phyloP scores from a whole-genome alignment of 305 asterid species.

The Fraxinus sp. region DNA sequence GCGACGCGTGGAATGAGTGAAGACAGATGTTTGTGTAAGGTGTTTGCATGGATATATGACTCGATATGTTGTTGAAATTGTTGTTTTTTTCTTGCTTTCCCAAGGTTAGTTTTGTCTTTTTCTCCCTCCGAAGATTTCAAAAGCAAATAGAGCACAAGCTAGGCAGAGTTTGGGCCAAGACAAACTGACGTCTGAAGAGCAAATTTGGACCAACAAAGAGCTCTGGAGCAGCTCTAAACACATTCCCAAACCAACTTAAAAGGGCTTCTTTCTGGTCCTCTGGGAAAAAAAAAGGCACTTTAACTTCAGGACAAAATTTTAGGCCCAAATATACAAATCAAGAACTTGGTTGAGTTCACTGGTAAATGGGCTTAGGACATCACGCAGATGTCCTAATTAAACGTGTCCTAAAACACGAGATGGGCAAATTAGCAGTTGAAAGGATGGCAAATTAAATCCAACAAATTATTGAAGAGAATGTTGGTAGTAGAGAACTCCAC shows the following conservation, averaged over 20 bases:
- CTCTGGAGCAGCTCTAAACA: too few species aligned
- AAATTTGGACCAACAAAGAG: too few species aligned
- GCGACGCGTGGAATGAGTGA: conserved; percentile 39
- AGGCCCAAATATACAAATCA: not conserved
- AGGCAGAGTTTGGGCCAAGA: too few species aligned
- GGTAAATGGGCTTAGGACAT: not conserved
- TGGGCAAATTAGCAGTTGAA: not conserved
- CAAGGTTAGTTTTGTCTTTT: not conserved
- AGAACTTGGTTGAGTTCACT: not conserved
- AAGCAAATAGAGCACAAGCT: not conserved
- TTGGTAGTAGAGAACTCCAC: not conserved
- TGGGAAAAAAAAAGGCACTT: too few species aligned
- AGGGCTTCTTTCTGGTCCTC: too few species aligned
- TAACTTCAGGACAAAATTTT: not conserved
- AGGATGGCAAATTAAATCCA: not conserved
- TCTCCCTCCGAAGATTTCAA: not conserved
- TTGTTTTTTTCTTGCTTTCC: not conserved
- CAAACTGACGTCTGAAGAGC: too few species aligned
- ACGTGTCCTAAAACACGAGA: not conserved
- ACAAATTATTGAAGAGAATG: not conserved
- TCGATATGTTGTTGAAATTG: not conserved
- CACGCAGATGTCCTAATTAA: not conserved
- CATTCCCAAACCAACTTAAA: too few species aligned
- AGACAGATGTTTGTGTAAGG: conserved; percentile 37
- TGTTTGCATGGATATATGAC: conserved; percentile 33